Percentiles rank a stretch among this genome's conserved stretches.
phyloP scores from a whole-genome alignment of 2,329 filamentous ascomycete species.

The Hypoxylon sp. region DNA sequence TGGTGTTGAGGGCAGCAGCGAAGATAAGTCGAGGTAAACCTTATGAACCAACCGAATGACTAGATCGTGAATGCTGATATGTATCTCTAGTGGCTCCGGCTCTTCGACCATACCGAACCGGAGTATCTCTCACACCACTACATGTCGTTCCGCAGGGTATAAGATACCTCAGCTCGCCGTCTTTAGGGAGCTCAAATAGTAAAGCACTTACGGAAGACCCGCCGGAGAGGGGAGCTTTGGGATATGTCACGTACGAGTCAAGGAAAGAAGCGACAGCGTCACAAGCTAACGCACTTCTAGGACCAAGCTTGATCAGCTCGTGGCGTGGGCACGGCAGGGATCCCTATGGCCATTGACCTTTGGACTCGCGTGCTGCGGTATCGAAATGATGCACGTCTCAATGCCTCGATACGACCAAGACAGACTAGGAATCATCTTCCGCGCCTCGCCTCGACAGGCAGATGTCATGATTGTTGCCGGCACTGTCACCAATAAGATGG shows the following conservation, averaged over 20 bases:
- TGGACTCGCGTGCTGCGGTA: conserved; percentile 84
- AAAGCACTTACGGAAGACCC: not conserved
- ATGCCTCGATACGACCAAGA: conserved; percentile 90
- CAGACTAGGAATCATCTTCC: conserved; percentile 87
- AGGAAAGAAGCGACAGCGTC: not conserved
- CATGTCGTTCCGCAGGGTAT: not conserved
- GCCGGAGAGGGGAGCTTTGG: not conserved
- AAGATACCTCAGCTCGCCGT: not conserved
- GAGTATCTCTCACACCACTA: not conserved
- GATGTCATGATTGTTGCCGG: conserved; percentile 95
- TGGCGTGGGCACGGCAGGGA: conserved; percentile 84
- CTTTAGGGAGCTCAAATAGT: not conserved
- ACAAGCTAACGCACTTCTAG: conserved; percentile 50
- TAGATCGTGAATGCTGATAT: no score
- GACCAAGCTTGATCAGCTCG: conserved; percentile 78
- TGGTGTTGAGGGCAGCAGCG: no score
- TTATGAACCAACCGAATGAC: no score
- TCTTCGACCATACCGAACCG: not conserved
- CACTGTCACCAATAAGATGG: conserved; percentile 96
- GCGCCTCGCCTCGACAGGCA: conserved; percentile 84
- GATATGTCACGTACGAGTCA: not conserved
- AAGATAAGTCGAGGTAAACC: no score
- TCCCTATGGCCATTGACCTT: conserved; percentile 91
- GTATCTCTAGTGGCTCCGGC: not conserved
- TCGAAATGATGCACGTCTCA: conserved; percentile 93